Evolutionary conservation across 2,329 filamentous ascomycete genomes (phyloP), one percentile per base, ranked within the genome.

Genomic region (Chaetothyriales sp.): DNA sequence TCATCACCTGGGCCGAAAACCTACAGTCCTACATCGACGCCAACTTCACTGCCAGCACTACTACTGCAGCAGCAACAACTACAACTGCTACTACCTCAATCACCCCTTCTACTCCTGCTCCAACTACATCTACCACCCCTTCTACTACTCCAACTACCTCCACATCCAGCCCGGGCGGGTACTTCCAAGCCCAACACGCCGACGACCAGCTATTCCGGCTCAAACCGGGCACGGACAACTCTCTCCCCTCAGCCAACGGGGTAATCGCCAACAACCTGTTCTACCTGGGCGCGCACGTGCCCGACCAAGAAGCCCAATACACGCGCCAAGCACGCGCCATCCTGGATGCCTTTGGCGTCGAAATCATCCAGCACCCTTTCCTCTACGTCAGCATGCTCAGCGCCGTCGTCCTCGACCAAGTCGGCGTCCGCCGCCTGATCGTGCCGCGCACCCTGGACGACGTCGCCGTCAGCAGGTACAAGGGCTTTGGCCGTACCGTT

Each of bases 151-250:
- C 18, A 2, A n/a, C 39, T 3, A 32, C 18, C 8, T n/a, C 32
- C 12, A 39, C 32, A 5, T 5, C 10, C 10, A 15, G 53, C 5
- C 52, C 51, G 1, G 53, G 53, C 22, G 57, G 55, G 10, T 58
- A 59, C 44, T 57, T 50, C 45, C 56, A 58, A 44, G 51, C 55
- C 18, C 47, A 50, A 20, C 42, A 5, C 19, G 49, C 55, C 15
- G 18, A 18, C 7, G 55, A 58, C 15, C 55, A 55, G 42, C 55
- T 60, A 48, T 78, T 96, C 53, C 83, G 90, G 20, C 77, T 95
- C 47, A 98, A 98, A 68, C 87, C 93, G 55, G 92, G 88, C 57
- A 95, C 95, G 77, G 92, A 98, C 66, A 86, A 86, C 4, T 83
- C 87, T 1, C 83, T 92, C 53, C 92, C 92, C 0, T 92, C 87